Percentiles rank a stretch among this genome's conserved stretches.
phyloP scores from a whole-genome alignment of 1,284 basidiomycete species.

The Tausonia pullulans region DNA sequence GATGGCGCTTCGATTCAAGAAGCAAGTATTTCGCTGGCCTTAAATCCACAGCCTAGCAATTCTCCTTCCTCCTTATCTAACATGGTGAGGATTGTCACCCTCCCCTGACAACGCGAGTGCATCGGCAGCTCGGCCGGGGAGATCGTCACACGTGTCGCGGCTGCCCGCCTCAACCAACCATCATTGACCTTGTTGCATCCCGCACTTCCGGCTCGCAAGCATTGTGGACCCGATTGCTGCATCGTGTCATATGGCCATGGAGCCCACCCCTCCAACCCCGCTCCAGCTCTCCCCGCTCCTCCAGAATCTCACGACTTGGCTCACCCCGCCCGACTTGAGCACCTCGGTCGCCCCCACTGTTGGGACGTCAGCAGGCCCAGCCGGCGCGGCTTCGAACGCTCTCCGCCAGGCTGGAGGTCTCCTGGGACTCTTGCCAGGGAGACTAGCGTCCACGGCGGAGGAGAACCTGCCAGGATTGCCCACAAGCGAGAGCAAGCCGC shows the following conservation, averaged over 20 bases:
- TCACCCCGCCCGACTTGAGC: conserved; percentile 4
- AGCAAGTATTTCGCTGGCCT: too few relatives aligned
- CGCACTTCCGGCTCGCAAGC: too few relatives aligned
- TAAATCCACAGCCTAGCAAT: too few relatives aligned
- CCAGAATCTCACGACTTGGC: conserved; percentile 9
- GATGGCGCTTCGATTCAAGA: too few relatives aligned
- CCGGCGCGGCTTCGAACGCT: not conserved
- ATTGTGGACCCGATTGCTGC: too few relatives aligned
- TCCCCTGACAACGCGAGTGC: too few relatives aligned
- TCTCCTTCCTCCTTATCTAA: too few relatives aligned
- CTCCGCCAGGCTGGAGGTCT: not conserved
- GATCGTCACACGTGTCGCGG: too few relatives aligned
- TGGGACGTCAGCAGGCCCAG: not conserved
- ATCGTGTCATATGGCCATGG: not conserved
- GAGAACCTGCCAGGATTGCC: not conserved
- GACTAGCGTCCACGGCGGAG: not conserved
- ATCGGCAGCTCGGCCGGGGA: too few relatives aligned
- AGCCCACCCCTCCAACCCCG: not conserved
- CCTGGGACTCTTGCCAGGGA: conserved; percentile 5
- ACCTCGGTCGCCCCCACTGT: not conserved
- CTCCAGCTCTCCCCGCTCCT: conserved; percentile 7
- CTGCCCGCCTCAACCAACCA: too few relatives aligned
- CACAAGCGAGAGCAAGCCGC: not conserved
- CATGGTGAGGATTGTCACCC: too few relatives aligned
- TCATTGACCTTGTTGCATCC: too few relatives aligned